phyloP scores from a whole-genome alignment of 2,329 filamentous ascomycete species.

The Chalaropsis thielavioides region DNA sequence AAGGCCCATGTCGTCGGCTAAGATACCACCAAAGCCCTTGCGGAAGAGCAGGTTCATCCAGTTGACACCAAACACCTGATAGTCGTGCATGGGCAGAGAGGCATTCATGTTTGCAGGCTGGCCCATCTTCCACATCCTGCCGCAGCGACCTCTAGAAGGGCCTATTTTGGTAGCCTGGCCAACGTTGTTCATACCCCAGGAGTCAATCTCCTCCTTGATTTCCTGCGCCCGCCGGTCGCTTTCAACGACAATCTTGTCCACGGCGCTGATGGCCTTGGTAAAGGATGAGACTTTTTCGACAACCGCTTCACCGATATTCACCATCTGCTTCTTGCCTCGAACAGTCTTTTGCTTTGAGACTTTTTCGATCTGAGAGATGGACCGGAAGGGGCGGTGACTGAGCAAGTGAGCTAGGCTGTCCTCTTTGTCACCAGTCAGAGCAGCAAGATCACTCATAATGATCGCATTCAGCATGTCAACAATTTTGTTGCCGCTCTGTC shows the following conservation, averaged over 20 bases:
- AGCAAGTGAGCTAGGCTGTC: slow-evolving; percentile 56
- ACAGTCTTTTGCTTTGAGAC: slow-evolving; percentile 43
- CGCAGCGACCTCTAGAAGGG: background rate
- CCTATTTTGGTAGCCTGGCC: slow-evolving; percentile 25
- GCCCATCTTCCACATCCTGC: slow-evolving; percentile 20
- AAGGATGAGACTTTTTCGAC: slow-evolving; percentile 50
- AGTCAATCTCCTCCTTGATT: slow-evolving; percentile 33
- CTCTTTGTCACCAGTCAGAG: slow-evolving; percentile 63
- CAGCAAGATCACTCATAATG: slow-evolving; percentile 58
- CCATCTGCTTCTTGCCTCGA: slow-evolving; percentile 26
- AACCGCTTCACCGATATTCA: slow-evolving; percentile 38
- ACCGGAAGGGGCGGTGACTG: slow-evolving; percentile 56
- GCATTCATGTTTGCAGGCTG: slow-evolving; percentile 69
- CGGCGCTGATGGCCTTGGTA: slow-evolving; percentile 64
- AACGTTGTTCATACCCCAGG: slow-evolving; percentile 36
- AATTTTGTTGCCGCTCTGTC: slow-evolving; percentile 34
- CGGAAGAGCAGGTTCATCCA: slow-evolving; percentile 80
- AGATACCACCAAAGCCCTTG: slow-evolving; percentile 68
- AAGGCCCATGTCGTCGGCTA: slow-evolving; percentile 93
- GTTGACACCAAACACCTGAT: slow-evolving; percentile 86
- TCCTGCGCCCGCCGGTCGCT: slow-evolving; percentile 58
- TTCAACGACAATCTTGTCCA: slow-evolving; percentile 64
- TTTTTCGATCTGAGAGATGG: slow-evolving; percentile 40
- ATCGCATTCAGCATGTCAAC: slow-evolving; percentile 75
- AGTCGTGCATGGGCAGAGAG: slow-evolving; percentile 70